These are phyloP conservation scores for Phytopythium chamaehyphon DNA, from an alignment of 352 stramenopile species.

Conservation along the genomic window DNA sequence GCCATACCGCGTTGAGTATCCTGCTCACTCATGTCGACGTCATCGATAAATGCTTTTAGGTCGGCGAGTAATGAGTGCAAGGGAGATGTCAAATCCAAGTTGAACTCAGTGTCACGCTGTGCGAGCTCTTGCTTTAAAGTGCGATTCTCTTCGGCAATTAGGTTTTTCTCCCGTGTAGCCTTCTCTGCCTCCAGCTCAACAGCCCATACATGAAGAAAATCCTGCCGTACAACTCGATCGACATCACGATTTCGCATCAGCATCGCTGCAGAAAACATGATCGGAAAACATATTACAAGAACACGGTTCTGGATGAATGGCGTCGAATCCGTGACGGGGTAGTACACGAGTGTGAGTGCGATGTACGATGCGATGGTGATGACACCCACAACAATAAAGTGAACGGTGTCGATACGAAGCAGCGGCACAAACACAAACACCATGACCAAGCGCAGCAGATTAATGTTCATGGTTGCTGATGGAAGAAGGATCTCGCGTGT, in stretches of 20 bases:
- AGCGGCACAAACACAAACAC: conserved; percentile 72
- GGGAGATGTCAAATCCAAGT: conserved; percentile 71
- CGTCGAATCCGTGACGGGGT: conserved; percentile 47
- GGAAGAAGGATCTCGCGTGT: conserved; percentile 63
- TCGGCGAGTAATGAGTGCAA: conserved; percentile 67
- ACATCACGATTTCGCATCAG: conserved; percentile 68
- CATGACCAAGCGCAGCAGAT: conserved; percentile 71
- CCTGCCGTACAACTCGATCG: conserved; percentile 70
- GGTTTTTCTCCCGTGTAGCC: conserved; percentile 63
- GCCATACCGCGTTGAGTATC: conserved; percentile 49
- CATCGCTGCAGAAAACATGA: conserved; percentile 64
- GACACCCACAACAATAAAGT: conserved; percentile 55
- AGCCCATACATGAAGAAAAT: conserved; percentile 77
- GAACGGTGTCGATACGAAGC: conserved; percentile 67
- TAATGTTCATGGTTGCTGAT: conserved; percentile 76
- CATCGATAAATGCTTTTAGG: conserved; percentile 71
- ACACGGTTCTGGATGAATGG: conserved; percentile 69
- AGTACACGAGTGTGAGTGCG: conserved; percentile 58
- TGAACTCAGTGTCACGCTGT: conserved; percentile 66
- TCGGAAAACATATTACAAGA: conserved; percentile 65
- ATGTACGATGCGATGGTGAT: conserved; percentile 60
- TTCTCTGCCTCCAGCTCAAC: conserved; percentile 74
- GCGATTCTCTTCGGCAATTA: conserved; percentile 81
- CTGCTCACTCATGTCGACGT: conserved; percentile 59
- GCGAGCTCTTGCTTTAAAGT: conserved; percentile 75